Conservation (phyloP, 768 basidiomycete genomes). For the Sarcomyxa edulis region DNA sequence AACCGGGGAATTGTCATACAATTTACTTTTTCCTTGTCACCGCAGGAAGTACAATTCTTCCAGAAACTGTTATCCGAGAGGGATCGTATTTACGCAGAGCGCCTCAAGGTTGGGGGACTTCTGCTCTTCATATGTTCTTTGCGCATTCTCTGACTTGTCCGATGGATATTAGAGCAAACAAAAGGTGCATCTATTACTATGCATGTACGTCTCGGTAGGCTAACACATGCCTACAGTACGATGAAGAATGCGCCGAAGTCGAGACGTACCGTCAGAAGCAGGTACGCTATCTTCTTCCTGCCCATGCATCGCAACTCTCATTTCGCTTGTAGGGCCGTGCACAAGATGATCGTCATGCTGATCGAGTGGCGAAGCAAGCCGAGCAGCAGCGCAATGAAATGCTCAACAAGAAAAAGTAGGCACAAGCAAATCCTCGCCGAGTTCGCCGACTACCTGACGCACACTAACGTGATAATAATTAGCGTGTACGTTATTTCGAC, state of each 20-base stretch:
- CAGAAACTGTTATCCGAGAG: conserved; percentile 67
- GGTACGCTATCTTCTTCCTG: conserved; percentile 29
- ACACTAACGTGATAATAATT: too few species aligned
- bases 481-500: conserved; percentile 72
- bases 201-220: not conserved
- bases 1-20: conserved; percentile 1
- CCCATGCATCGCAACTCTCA: conserved; percentile 6
- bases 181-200: conserved; percentile 18
- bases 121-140: conserved; percentile 3
- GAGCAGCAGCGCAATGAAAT: conserved; percentile 76
- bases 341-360: conserved; percentile 71
- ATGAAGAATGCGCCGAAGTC: conserved; percentile 71
- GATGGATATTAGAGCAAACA: conserved; percentile 27
- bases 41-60: conserved; percentile 69
- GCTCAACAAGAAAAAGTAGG: conserved; percentile 78
- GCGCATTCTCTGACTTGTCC: conserved; percentile 7
- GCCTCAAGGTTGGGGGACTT: conserved; percentile 55
- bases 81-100: conserved; percentile 62
- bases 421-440: not conserved
- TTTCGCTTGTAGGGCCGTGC: conserved; percentile 46
- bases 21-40: conserved; percentile 2
- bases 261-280: conserved; percentile 77
- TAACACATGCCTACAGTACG: conserved; percentile 47
- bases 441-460: not conserved
- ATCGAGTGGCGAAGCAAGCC: conserved; percentile 65